Evolutionary conservation across 768 basidiomycete species (phyloP).

Genomic region (Leccinum longicurvipes): DNA sequence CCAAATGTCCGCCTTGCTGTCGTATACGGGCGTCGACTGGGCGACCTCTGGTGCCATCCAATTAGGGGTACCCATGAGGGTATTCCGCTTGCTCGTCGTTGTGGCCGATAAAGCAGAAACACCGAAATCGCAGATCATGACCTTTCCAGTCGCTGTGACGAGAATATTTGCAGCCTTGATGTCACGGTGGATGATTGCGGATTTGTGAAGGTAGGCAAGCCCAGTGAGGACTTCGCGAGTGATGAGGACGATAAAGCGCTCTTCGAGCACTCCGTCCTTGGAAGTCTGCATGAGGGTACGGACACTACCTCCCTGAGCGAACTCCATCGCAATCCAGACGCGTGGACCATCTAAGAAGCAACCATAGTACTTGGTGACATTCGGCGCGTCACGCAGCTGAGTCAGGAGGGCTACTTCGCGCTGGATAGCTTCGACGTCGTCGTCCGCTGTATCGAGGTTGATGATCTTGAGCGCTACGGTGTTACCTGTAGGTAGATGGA

Average conservation of each 20-base stretch:
- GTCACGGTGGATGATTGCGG: constrained; percentile 94
- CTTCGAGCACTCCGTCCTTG: constrained; percentile 73
- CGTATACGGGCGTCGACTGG: constrained; percentile 83
- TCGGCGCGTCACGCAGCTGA: constrained; percentile 85
- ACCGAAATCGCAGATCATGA: constrained; percentile 97
- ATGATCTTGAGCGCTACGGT: constrained; percentile 98
- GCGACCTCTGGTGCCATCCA: constrained; percentile 99
- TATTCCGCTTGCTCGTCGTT: constrained; percentile 87
- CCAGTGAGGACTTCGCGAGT: constrained; percentile 85
- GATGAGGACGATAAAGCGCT: constrained; percentile 85
- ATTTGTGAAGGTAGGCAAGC: constrained; percentile 87
- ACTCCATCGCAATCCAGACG: constrained; percentile 99
- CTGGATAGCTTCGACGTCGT: constrained; percentile 96
- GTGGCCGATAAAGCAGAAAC: constrained; percentile 90
- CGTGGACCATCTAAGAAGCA: constrained; percentile 93
- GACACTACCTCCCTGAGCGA: constrained; percentile 92
- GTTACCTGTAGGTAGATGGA: constrained; percentile 79
- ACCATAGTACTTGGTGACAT: constrained; percentile 95
- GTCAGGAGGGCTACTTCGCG: constrained; percentile 91
- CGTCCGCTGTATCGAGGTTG: constrained; percentile 94
- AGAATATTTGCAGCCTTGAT: constrained; percentile 98
- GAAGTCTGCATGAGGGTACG: constrained; percentile 89
- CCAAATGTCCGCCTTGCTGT: constrained; percentile 98
- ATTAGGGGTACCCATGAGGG: constrained; percentile 94
- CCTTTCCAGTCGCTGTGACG: constrained; percentile 81